Base-by-base conservation (phyloP, 1,284 basidiomycete species). In the Pseudozyma thailandica region DNA sequence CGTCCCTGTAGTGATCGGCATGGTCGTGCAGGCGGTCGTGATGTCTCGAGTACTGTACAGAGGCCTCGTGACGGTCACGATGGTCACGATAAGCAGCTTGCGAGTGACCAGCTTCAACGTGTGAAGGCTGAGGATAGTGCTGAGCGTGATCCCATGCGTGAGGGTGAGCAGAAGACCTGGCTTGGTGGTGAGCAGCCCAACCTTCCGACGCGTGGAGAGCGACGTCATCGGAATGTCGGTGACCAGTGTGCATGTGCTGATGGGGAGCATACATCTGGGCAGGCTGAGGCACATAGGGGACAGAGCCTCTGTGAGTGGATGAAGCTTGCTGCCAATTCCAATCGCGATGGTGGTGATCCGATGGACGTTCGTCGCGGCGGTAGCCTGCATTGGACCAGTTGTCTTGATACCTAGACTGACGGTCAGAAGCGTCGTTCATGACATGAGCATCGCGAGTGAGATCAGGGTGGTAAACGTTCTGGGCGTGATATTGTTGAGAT, bases 201-300 rank as follows among this genome's bases (percentile, higher is more conserved):
- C 49, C 52, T 25, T 50, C 49, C 12, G 52, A 31, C 9, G 12
- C 41, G 16, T 48, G 49, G 6, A 48, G 23, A 12, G 44, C 15
- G 4, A 48, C 63, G 10, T 56, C 63, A 18, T 52, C 52, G 47
- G 52, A 56, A 46, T 45, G 56, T 39, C 63, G 63, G 21, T 66
- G 49, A 5, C 33, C 27, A 21, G 52, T 28, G 8, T 46, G 52
- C 48, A 50, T 18, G 25, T 50, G 26, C 1, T 48, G 33, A 7
- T 66, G 56, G 18, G 18, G 31, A 4, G 48, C 6, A 10, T 60
- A 56, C 48, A 44, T 43, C 12, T 51, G 63, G 2, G 45, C 33
- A 6, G 31, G 62, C 23, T 43, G 51, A n/a, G 62, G 48, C 26
- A 59, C 8, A 35, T 55, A 51, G 4, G 51, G 31, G 3, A 51